Percentiles rank a stretch among this genome's conserved stretches.
Evolutionary conservation across 108 stramenopile species (phyloP).

Genomic region (Fistulifera pelliculosa): DNA sequence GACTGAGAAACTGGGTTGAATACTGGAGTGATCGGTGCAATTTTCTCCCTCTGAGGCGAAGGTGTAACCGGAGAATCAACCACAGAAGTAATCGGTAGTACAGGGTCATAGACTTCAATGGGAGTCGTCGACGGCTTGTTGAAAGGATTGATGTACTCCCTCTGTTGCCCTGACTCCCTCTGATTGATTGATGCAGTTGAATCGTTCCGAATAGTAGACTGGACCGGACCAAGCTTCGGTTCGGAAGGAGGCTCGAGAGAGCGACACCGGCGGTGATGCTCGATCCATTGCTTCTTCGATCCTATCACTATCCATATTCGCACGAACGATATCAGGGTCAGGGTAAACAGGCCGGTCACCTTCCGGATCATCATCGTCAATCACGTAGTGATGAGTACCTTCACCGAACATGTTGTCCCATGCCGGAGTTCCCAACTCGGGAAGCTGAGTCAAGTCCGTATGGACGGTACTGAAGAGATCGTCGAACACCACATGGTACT

Average conservation of each 20-base stretch:
- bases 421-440: conserved; percentile 8
- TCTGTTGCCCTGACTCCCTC: too few relatives aligned
- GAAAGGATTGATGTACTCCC: too few relatives aligned
- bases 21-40: too few relatives aligned
- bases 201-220: too few relatives aligned
- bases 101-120: too few relatives aligned
- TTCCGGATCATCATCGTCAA: conserved; percentile 2
- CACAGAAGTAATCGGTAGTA: too few relatives aligned
- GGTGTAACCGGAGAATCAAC: too few relatives aligned
- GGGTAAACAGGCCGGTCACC: neutral
- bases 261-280: neutral
- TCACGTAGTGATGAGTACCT: neutral
- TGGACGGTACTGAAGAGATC: conserved; percentile 26
- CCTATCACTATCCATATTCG: neutral
- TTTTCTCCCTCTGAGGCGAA: too few relatives aligned
- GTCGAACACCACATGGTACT: conserved; percentile 36
- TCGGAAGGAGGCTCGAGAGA: neutral
- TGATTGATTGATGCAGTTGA: too few relatives aligned
- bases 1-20: too few relatives aligned
- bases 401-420: conserved; percentile 21
- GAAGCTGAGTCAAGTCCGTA: conserved; percentile 12
- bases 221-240: neutral
- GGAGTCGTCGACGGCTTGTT: too few relatives aligned
- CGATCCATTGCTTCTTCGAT: neutral
- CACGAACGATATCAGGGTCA: neutral